phyloP scores from a whole-genome alignment of 2,329 filamentous ascomycete species.

The Talaromyces rugulosus region DNA sequence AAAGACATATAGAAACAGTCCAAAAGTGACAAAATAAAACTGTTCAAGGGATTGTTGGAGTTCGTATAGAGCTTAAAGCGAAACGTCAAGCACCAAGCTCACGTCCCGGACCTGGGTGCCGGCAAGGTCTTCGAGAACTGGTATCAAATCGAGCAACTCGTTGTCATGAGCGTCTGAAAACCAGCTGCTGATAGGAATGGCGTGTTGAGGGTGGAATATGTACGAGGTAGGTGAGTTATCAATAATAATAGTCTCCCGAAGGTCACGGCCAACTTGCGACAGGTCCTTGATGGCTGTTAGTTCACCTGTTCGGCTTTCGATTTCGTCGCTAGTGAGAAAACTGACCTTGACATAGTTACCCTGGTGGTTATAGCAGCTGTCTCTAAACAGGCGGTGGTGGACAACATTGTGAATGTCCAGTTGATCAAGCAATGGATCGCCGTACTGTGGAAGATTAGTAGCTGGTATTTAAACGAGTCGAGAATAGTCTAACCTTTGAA shows the following conservation, averaged over 20 bases:
- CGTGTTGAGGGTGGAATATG: conserved; percentile 98
- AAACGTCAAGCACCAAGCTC: conserved; percentile 92
- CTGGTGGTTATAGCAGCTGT: conserved; percentile 99
- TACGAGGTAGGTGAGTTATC: conserved; percentile 99
- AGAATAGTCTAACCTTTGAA: conserved; percentile 68
- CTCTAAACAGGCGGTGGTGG: conserved; percentile 91
- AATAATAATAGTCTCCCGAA: conserved; percentile 98
- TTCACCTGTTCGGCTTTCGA: conserved; percentile 14
- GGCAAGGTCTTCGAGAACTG: conserved; percentile 94
- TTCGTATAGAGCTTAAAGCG: conserved; percentile 47
- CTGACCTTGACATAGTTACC: conserved; percentile 91
- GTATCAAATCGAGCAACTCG: conserved; percentile 93
- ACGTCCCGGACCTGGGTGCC: conserved; percentile 87
- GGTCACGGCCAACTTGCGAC: conserved; percentile 90
- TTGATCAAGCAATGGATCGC: conserved; percentile 91
- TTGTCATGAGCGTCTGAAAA: conserved; percentile 99
- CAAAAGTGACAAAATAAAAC: not conserved
- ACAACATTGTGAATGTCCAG: conserved; percentile 96
- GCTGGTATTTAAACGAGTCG: not conserved
- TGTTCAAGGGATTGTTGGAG: not conserved
- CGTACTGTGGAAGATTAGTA: conserved; percentile 59
- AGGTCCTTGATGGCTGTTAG: conserved; percentile 60
- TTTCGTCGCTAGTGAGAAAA: not conserved
- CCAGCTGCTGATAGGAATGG: conserved; percentile 99
- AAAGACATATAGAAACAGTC: not conserved